Conservation (phyloP, 768 basidiomycete genomes). For the Hypsizygus marmoreus region DNA sequence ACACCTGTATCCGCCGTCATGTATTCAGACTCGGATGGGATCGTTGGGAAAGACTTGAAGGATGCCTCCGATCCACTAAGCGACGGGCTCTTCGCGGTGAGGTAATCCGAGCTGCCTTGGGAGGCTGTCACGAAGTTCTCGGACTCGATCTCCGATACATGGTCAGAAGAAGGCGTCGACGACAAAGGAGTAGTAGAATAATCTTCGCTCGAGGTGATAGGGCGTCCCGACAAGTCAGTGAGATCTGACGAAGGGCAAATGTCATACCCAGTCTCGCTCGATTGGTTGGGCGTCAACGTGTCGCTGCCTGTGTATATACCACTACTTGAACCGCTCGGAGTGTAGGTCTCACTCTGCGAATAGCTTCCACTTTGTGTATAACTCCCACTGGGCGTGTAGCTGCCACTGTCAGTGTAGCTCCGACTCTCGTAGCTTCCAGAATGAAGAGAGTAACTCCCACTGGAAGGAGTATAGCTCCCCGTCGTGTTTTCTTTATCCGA, state of each 20-base stretch:
- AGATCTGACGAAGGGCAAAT: conserved; percentile 55
- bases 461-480: conserved; percentile 10
- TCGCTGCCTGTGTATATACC: conserved; percentile 24
- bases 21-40: conserved; percentile 52
- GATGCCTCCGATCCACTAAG: conserved; percentile 44
- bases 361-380: conserved; percentile 12
- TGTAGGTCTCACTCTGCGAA: conserved; percentile 9
- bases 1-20: conserved; percentile 31
- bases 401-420: conserved; percentile 28
- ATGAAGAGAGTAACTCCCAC: conserved; percentile 18
- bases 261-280: conserved; percentile 55
- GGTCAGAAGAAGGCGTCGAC: conserved; percentile 31
- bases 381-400: conserved; percentile 18
- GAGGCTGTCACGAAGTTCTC: conserved; percentile 48
- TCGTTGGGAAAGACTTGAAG: conserved; percentile 59
- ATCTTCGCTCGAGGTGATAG: conserved; percentile 30
- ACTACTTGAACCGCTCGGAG: conserved; percentile 13
- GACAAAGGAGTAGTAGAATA: conserved; percentile 36
- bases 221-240: conserved; percentile 37
- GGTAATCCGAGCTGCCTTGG: conserved; percentile 55
- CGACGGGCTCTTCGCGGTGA: conserved; percentile 45
- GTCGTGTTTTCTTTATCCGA: conserved; percentile 62
- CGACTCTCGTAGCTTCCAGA: no score
- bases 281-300: conserved; percentile 36
- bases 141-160: conserved; percentile 34